phyloP scores from a whole-genome alignment of 257 asterid species.

The Plantago elongata region DNA sequence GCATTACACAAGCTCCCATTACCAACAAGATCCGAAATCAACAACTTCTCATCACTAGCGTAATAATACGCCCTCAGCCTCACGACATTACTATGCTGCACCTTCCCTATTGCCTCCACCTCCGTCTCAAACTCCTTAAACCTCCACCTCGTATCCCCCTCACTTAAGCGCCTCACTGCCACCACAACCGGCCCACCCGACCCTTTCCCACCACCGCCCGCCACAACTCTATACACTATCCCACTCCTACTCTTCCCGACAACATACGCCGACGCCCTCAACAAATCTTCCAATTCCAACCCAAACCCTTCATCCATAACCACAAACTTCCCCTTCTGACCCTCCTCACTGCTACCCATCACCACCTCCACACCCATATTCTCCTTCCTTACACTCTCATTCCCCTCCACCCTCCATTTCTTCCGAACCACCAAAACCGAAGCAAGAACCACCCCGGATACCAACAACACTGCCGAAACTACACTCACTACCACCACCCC shows the following conservation, averaged over 20 bases:
- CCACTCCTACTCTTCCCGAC: conserved; percentile 94
- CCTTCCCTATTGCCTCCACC: conserved; percentile 70
- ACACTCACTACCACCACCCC: conserved; percentile 47
- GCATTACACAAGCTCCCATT: conserved; percentile 80
- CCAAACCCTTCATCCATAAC: conserved; percentile 70
- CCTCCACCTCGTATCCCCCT: conserved; percentile 64
- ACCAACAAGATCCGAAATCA: conserved; percentile 64
- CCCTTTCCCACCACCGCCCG: conserved; percentile 41
- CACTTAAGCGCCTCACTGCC: conserved; percentile 88
- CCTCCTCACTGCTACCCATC: conserved; percentile 49
- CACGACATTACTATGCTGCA: conserved; percentile 79
- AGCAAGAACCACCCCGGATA: conserved; percentile 48
- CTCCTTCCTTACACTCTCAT: conserved; percentile 39
- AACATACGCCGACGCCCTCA: conserved; percentile 96
- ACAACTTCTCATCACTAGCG: conserved; percentile 83
- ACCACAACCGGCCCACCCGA: conserved; percentile 39
- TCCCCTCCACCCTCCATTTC: conserved; percentile 40
- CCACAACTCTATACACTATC: conserved; percentile 89
- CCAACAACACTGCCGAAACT: conserved; percentile 51
- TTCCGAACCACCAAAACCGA: conserved; percentile 52
- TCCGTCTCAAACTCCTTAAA: conserved; percentile 82
- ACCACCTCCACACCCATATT: conserved; percentile 24
- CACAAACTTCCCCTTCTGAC: conserved; percentile 72
- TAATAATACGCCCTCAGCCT: conserved; percentile 80
- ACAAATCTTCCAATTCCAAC: conserved; percentile 84